A percentile compares a stretch with the other conserved stretches of the same genome.
Conservation (phyloP, 768 basidiomycete genomes). For the Boletus reticulatus region DNA sequence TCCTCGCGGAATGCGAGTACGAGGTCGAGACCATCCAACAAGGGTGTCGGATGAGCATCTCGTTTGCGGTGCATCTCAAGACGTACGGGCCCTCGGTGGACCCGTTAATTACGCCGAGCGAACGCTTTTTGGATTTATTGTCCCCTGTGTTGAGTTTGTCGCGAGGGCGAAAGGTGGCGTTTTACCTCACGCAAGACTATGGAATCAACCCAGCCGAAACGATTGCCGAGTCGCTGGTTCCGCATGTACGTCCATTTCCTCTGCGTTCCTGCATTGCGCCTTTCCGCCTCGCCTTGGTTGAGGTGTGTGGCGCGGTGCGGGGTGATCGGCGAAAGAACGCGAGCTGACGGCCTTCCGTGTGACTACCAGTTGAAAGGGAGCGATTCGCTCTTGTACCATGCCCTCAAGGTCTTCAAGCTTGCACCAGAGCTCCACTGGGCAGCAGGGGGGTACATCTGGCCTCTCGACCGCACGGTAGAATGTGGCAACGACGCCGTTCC, state of each 20-base stretch:
- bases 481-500: constrained; percentile 43
- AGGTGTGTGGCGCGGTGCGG: constrained; percentile 1
- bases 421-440: constrained; percentile 75
- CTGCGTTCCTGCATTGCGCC: constrained; percentile 9
- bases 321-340: constrained; percentile 7
- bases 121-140: constrained; percentile 68
- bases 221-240: constrained; percentile 67
- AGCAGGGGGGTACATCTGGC: constrained; percentile 83
- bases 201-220: constrained; percentile 66
- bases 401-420: constrained; percentile 74
- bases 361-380: constrained; percentile 67
- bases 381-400: constrained; percentile 73
- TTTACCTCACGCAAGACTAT: constrained; percentile 69
- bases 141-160: constrained; percentile 70
- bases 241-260: constrained; percentile 49
- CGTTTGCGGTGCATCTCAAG: constrained; percentile 70
- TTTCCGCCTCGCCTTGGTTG: constrained; percentile 1
- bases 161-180: constrained; percentile 69
- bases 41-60: constrained; percentile 66
- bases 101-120: constrained; percentile 70
- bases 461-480: constrained; percentile 67
- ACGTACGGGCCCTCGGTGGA: constrained; percentile 63
- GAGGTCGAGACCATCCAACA: constrained; percentile 70
- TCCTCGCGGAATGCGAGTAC: constrained; percentile 70
- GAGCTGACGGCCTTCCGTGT: constrained; percentile 9